Percentiles rank a stretch among this genome's conserved stretches.
Evolutionary conservation across 495 filamentous ascomycete genomes (phyloP).

Genomic region (Ascodesmis nigricans): DNA sequence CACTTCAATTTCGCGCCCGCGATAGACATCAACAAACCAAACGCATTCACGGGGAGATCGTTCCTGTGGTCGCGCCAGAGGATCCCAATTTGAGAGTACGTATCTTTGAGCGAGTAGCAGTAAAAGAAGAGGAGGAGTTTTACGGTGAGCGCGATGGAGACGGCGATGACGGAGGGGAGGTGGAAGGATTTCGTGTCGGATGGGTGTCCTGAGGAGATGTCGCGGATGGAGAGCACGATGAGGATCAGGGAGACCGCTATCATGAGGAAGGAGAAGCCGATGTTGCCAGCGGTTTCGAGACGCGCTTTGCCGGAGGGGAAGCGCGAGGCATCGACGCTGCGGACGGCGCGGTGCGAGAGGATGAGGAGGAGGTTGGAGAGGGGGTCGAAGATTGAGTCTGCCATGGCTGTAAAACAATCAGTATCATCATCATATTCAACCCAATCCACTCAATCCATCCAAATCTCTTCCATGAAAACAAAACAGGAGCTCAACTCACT

Average conservation of each 20-base stretch:
- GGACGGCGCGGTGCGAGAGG: conserved; percentile 68
- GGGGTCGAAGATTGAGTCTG: conserved; percentile 89
- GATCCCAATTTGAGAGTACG: conserved; percentile 77
- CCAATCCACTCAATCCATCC: background rate
- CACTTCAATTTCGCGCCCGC: conserved; percentile 68
- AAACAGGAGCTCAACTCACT: conserved; percentile 22
- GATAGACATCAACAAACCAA: conserved; percentile 74
- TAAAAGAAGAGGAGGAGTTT: conserved; percentile 74
- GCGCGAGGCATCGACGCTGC: conserved; percentile 63
- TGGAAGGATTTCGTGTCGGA: conserved; percentile 41
- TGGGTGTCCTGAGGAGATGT: conserved; percentile 30
- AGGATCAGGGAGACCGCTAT: conserved; percentile 72
- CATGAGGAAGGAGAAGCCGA: conserved; percentile 96
- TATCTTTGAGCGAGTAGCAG: conserved; percentile 74
- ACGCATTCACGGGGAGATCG: conserved; percentile 71
- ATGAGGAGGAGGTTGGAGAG: conserved; percentile 76
- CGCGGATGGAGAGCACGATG: conserved; percentile 60
- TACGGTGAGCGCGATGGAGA: conserved; percentile 62
- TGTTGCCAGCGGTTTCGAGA: conserved; percentile 90
- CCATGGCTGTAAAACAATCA: conserved; percentile 49
- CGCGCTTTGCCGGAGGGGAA: conserved; percentile 90
- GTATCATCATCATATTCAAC: no score
- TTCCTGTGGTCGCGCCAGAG: conserved; percentile 85
- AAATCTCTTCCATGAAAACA: background rate
- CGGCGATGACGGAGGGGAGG: conserved; percentile 66